Conservation (phyloP, 768 basidiomycete genomes). For the Collybia nuda region DNA sequence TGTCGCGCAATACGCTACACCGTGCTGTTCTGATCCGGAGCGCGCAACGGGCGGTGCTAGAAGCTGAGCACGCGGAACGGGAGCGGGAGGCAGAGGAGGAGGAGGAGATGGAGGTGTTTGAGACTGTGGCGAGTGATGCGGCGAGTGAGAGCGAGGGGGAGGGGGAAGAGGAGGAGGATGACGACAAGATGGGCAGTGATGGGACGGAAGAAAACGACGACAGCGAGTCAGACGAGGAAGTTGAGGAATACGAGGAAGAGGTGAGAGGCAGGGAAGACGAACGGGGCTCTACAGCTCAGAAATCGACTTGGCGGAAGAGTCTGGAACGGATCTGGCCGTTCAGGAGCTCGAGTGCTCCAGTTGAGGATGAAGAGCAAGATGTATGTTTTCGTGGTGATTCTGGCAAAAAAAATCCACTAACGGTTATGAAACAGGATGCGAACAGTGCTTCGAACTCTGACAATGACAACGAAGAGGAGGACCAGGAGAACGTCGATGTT, state of each 20-base stretch:
- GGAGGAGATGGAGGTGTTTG: constrained; percentile 51
- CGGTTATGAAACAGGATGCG: background rate
- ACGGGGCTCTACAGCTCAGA: constrained; percentile 15
- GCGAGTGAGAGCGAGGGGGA: constrained; percentile 34
- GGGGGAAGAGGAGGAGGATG: constrained; percentile 15
- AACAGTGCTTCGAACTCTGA: background rate
- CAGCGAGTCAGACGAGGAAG: constrained; percentile 26
- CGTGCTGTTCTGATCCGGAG: constrained; percentile 70
- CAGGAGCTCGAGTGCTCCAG: constrained; percentile 20
- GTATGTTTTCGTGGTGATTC: constrained; percentile 10
- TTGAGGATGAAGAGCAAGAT: constrained; percentile 20
- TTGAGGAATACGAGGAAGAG: constrained; percentile 9
- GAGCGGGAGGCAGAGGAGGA: constrained; percentile 49
- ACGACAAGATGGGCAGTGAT: constrained; percentile 22
- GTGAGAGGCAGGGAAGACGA: constrained; percentile 15
- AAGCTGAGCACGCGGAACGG: constrained; percentile 49
- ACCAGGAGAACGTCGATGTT: constrained; percentile 14
- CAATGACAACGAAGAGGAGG: constrained; percentile 16
- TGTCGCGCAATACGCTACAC: constrained; percentile 55
- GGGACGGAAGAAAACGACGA: constrained; percentile 21
- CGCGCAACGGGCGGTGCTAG: constrained; percentile 59
- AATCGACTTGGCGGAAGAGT: constrained; percentile 42
- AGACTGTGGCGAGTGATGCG: constrained; percentile 35
- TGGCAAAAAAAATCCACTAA: background rate
- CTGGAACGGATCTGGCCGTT: constrained; percentile 44